Evolutionary conservation across 2,329 filamentous ascomycete species (phyloP), one percentile per base, ranked within the genome.

Genomic region (Penicillium sp.): DNA sequence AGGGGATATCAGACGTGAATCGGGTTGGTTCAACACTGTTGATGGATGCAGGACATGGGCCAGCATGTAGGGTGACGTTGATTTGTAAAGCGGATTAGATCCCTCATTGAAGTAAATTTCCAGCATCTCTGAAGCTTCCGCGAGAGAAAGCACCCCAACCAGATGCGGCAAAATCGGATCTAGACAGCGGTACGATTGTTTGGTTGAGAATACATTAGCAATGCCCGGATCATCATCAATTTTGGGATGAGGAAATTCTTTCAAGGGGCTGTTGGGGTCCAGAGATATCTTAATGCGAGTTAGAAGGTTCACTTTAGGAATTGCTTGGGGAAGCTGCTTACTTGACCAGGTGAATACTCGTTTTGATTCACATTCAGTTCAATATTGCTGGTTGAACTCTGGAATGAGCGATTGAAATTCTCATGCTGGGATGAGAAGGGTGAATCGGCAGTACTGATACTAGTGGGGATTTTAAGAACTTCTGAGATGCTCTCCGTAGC

Each of bases 81-180:
- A 76, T 14, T 75, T 73, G 56, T 80, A 79, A 0, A 79, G 66
- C 3, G 76, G 77, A 52, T 71, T 77, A 3, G 75, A 77, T 0
- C 77, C 74, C 26, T 79, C 78, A 11, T 75, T 75, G 56, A 82
- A 74, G 59, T 79, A 82, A 1, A 80, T 73, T 48, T 82, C 79
- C 2, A 82, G 69, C 13, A 82, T 71, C 26, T 81, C 76, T 51
- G 77, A 80, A 0, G 79, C 80, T 2, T 80, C 65, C 22, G 62
- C 58, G 2, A 73, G 69, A 2, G 74, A 69, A 43, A 81, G 69
- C 46, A 78, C 75, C 44, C 72, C 69, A 22, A 70, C 58, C 5
- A 80, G 66, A 29, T 71, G 71, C 0, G 75, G 76, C 19, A 80
- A 60, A 1, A 81, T 63, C 0, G 76, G 73, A 5, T 76, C 68